Percentiles rank a stretch among this genome's conserved stretches.
These are phyloP conservation scores for Ilyonectria sp. DNA, from an alignment of 2,329 filamentous ascomycete species.

Conservation along the genomic window DNA sequence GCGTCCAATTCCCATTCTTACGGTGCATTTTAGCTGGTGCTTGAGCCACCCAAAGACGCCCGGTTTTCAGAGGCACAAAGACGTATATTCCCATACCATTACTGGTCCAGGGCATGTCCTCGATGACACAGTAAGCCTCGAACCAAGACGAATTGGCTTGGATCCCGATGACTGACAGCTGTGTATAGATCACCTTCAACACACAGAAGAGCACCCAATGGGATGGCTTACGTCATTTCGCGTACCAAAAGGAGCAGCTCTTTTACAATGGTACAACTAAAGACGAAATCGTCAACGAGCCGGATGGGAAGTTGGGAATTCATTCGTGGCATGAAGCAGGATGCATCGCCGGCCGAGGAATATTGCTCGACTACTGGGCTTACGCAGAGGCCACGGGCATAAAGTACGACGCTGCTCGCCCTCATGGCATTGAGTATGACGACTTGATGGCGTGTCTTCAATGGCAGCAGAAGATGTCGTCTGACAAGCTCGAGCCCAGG, in stretches of 20 bases:
- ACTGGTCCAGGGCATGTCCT: constrained; percentile 15
- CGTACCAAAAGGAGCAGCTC: constrained; percentile 26
- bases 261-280: constrained; percentile 27
- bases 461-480: constrained; percentile 20
- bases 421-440: constrained; percentile 16
- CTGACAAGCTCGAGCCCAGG: neutral
- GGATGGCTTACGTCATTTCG: constrained; percentile 28
- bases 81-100: constrained; percentile 12
- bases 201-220: constrained; percentile 27
- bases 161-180: neutral
- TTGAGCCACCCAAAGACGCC: constrained; percentile 23
- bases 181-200: constrained; percentile 18
- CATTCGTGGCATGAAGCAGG: constrained; percentile 27
- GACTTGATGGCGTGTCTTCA: constrained; percentile 17
- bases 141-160: neutral
- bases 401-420: constrained; percentile 15
- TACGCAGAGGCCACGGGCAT: constrained; percentile 17
- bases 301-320: constrained; percentile 16
- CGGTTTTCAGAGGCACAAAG: constrained; percentile 22
- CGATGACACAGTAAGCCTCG: constrained; percentile 14
- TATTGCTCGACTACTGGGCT: constrained; percentile 24
- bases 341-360: constrained; percentile 23
- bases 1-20: neutral
- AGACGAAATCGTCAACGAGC: constrained; percentile 8
- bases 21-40: constrained; percentile 9